phyloP scores from a whole-genome alignment of 768 basidiomycete species.

The Kwoniella dendrophila region DNA sequence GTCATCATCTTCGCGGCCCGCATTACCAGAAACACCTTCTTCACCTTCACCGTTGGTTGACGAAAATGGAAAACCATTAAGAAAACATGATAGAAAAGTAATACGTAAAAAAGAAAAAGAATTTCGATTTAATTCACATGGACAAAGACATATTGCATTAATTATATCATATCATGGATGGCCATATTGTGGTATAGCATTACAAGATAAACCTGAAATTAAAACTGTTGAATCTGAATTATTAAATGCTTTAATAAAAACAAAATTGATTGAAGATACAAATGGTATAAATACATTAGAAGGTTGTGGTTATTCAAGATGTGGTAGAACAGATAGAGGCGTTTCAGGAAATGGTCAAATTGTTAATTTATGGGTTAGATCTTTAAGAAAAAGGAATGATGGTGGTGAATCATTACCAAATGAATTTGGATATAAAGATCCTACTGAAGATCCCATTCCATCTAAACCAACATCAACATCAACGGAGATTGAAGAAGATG shows the following conservation, averaged over 20 bases:
- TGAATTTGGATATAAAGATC: conserved; percentile 33
- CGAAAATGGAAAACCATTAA: conserved; percentile 2
- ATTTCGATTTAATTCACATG: conserved; percentile 70
- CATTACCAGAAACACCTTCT: conserved; percentile 16
- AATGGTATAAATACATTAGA: conserved; percentile 76
- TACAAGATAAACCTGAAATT: conserved; percentile 62
- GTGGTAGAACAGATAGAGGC: conserved; percentile 91
- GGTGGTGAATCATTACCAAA: conserved; percentile 31
- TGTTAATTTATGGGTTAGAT: conserved; percentile 85
- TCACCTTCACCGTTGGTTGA: conserved; percentile 5
- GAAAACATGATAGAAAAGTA: conserved; percentile 10
- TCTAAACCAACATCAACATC: conserved; percentile 9
- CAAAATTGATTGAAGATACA: conserved; percentile 73
- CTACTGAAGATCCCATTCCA: conserved; percentile 11
- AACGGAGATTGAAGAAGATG: background rate
- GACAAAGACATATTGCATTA: conserved; percentile 86
- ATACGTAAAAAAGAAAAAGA: conserved; percentile 47
- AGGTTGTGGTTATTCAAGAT: conserved; percentile 85
- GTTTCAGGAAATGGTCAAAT: conserved; percentile 95
- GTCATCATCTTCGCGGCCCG: conserved; percentile 30
- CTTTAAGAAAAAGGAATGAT: conserved; percentile 56
- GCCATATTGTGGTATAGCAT: conserved; percentile 88
- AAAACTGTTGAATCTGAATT: conserved; percentile 91
- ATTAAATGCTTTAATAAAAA: conserved; percentile 74
- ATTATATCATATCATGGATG: conserved; percentile 90